These are phyloP conservation scores for Penicillium verrucosum DNA, from an alignment of 2,329 filamentous ascomycete species.

Conservation along the genomic window DNA sequence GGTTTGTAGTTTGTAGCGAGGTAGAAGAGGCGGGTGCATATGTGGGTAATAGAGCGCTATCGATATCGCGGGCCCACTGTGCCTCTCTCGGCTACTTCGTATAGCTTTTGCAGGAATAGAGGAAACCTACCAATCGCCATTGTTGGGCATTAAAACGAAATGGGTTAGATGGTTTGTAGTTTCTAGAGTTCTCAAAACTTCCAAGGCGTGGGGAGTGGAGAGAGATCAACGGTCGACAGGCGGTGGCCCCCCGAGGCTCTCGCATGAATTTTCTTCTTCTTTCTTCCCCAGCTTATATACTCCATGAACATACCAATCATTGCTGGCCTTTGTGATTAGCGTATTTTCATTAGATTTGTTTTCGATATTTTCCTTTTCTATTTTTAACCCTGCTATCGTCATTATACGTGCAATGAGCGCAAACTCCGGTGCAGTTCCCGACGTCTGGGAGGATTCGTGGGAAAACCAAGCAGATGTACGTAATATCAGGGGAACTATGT, in stretches of 20 bases:
- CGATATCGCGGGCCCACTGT: constrained; percentile 4
- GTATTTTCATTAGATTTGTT: background rate
- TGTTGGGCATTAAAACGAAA: constrained; percentile 2
- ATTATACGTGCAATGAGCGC: constrained; percentile 32
- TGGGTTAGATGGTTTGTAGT: background rate
- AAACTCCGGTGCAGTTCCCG: constrained; percentile 58
- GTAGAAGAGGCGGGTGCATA: background rate
- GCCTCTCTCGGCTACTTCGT: background rate
- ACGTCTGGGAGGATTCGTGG: constrained; percentile 95
- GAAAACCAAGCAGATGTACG: constrained; percentile 70
- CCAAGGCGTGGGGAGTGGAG: constrained; percentile 12
- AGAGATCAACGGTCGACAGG: constrained; percentile 19
- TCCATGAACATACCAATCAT: constrained; percentile 13
- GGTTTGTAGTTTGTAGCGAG: background rate
- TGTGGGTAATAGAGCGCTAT: constrained; percentile 5
- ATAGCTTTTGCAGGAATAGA: background rate
- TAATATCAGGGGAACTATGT: background rate
- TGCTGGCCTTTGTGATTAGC: constrained; percentile 3
- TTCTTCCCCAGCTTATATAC: constrained; percentile 10
- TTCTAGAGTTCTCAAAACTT: background rate
- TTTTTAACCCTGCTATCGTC: background rate
- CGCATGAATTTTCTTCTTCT: constrained; percentile 23
- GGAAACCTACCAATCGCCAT: constrained; percentile 25
- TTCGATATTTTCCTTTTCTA: background rate
- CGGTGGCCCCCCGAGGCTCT: constrained; percentile 18